Percentiles rank a stretch among this genome's conserved stretches.
Conservation (phyloP, 2,329 filamentous ascomycete genomes). For the Pyrenochaeta sp. region DNA sequence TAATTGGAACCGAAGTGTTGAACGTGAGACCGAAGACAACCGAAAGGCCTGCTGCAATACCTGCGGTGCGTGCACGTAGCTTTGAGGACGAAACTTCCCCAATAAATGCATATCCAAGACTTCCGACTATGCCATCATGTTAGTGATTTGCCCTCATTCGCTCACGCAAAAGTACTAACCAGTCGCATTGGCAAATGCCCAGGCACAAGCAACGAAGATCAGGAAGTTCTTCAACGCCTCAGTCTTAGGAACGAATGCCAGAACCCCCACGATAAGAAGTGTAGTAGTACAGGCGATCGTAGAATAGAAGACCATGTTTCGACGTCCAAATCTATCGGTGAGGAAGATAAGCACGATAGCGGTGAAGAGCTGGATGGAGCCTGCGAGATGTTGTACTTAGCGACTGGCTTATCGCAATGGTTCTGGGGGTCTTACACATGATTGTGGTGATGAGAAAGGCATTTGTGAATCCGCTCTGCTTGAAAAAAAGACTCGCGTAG, state of each 20-base stretch:
- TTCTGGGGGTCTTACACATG: neutral
- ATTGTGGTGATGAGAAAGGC: constrained; percentile 5
- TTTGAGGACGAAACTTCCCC: neutral
- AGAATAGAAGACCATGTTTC: neutral
- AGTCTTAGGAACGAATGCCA: neutral
- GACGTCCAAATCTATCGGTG: constrained; percentile 1
- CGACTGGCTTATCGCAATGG: neutral
- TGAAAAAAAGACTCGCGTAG: constrained; percentile 7
- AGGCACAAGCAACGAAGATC: constrained; percentile 1
- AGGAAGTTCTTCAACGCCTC: neutral
- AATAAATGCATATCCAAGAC: constrained; percentile 1
- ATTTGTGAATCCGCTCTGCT: constrained; percentile 4
- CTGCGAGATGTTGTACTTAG: no score
- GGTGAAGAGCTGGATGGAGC: neutral
- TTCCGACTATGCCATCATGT: neutral
- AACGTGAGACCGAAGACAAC: constrained; percentile 2
- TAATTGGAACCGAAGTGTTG: constrained; percentile 1
- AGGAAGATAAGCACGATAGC: neutral
- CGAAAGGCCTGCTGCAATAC: neutral
- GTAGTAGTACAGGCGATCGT: neutral
- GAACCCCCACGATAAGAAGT: neutral
- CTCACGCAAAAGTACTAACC: neutral
- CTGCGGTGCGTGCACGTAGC: constrained; percentile 1
- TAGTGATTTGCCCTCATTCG: no score
- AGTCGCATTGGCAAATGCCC: neutral